A percentile compares a stretch with the other conserved stretches of the same genome.
Conservation (phyloP, 805 yeast species). For the Sporopachydermia lactativora region DNA sequence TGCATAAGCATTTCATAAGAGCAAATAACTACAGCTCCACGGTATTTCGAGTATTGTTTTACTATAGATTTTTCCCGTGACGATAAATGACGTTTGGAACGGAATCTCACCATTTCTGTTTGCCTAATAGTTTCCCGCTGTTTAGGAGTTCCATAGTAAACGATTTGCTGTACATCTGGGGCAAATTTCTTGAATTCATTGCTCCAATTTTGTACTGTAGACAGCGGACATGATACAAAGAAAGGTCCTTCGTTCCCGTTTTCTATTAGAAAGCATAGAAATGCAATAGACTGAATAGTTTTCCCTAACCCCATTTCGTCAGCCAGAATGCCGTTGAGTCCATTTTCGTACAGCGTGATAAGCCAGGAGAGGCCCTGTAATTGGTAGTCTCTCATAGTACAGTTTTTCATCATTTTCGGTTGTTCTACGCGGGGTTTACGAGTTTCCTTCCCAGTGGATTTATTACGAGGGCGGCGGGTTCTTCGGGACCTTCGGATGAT, state of each 20-base stretch:
- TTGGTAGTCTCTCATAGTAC: slow-evolving; percentile 69
- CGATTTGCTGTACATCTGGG: slow-evolving; percentile 47
- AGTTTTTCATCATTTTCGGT: slow-evolving; percentile 41
- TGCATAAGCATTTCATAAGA: slow-evolving; percentile 70
- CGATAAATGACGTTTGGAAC: slow-evolving; percentile 3
- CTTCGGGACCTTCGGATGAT: slow-evolving; percentile 11
- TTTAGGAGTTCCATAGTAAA: slow-evolving; percentile 50
- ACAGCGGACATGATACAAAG: slow-evolving; percentile 64
- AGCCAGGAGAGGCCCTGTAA: slow-evolving; percentile 87
- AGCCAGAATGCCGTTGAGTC: slow-evolving; percentile 87
- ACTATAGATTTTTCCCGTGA: slow-evolving; percentile 3
- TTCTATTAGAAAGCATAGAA: slow-evolving; percentile 62
- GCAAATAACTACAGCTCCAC: slow-evolving; percentile 49
- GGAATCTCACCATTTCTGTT: slow-evolving; percentile 10
- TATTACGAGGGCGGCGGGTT: slow-evolving; percentile 14
- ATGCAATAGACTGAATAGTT: slow-evolving; percentile 76
- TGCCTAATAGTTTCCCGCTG: slow-evolving; percentile 34
- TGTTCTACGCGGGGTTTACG: slow-evolving; percentile 23
- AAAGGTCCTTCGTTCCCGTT: slow-evolving; percentile 72
- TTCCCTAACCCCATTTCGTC: slow-evolving; percentile 98
- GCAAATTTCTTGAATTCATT: slow-evolving; percentile 61
- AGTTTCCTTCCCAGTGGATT: slow-evolving; percentile 7
- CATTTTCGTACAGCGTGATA: slow-evolving; percentile 78
- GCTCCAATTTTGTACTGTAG: slow-evolving; percentile 80
- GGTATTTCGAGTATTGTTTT: slow-evolving; percentile 11